These are phyloP conservation scores for Aphanomyces invadans DNA, from an alignment of 352 stramenopile genomes.

Conservation along the genomic window DNA sequence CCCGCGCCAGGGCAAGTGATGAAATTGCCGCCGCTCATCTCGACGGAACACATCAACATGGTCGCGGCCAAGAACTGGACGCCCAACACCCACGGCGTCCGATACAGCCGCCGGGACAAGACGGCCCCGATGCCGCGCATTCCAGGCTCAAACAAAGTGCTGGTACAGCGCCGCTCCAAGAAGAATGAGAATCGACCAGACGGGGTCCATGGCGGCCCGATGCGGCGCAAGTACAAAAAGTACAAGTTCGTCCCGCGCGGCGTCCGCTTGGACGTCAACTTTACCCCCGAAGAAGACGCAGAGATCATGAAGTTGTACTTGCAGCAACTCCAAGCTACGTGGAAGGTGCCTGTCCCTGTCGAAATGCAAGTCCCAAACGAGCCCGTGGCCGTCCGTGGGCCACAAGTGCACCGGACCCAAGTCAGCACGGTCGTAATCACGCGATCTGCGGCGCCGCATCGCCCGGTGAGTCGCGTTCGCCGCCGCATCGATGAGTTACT, in stretches of 20 bases:
- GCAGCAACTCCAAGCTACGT: conserved; percentile 4
- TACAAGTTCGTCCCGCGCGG: background rate
- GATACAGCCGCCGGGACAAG: conserved; percentile 10
- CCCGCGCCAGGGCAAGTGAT: background rate
- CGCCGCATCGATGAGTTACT: conserved; percentile 8
- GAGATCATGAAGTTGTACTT: conserved; percentile 1
- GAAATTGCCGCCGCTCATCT: background rate
- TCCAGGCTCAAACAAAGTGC: background rate
- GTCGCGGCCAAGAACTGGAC: conserved; percentile 7
- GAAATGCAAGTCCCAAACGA: conserved; percentile 14
- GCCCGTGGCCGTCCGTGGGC: background rate
- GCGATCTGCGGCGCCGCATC: background rate
- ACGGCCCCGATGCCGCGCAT: background rate
- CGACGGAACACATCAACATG: background rate
- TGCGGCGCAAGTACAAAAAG: conserved; percentile 2
- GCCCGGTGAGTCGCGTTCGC: background rate
- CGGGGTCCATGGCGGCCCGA: background rate
- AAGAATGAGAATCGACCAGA: background rate
- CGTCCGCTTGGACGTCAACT: background rate
- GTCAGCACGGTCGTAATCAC: background rate
- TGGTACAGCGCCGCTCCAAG: background rate
- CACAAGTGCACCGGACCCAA: background rate
- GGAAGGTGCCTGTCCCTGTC: conserved; percentile 9
- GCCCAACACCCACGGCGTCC: background rate
- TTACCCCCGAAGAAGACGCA: conserved; percentile 10